Evolutionary conservation across 352 stramenopile species (phyloP).

Genomic region (Phytopythium chamaehyphon): DNA sequence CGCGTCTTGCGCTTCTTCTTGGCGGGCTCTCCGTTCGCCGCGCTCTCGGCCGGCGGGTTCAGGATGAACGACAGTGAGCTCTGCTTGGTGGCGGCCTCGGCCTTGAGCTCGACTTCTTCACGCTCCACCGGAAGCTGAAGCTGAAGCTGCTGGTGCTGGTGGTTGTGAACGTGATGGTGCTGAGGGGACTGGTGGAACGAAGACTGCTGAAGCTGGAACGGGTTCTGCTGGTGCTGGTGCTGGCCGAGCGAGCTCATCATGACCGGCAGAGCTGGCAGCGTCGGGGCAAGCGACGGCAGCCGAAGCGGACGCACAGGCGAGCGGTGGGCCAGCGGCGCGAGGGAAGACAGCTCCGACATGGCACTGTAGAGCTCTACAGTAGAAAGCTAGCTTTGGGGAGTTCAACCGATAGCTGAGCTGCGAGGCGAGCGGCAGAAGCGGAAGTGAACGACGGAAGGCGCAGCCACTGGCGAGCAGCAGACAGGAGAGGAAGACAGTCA

Average conservation of each 20-base stretch:
- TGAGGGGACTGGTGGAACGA: not conserved
- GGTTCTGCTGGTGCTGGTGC: not conserved
- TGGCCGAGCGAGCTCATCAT: conserved; percentile 18
- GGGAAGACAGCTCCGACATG: conserved; percentile 10
- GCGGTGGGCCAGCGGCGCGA: conserved; percentile 20
- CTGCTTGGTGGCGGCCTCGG: conserved; percentile 8
- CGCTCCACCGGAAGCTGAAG: not conserved
- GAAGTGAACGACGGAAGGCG: too few species aligned
- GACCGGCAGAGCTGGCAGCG: conserved; percentile 22
- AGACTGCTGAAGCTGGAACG: not conserved
- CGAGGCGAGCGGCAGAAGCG: too few species aligned
- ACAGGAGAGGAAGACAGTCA: too few species aligned
- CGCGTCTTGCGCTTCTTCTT: conserved; percentile 41
- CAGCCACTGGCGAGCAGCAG: too few species aligned
- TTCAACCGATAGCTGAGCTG: too few species aligned
- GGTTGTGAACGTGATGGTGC: not conserved
- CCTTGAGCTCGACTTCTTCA: conserved; percentile 7
- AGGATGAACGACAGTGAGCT: conserved; percentile 31
- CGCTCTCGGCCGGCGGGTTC: conserved; percentile 14
- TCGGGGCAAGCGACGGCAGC: conserved; percentile 29
- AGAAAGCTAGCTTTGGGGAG: too few species aligned
- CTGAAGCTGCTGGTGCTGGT: not conserved
- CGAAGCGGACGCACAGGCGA: conserved; percentile 24
- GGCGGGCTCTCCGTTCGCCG: not conserved
- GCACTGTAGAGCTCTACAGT: too few species aligned